Conservation (phyloP, 2,329 filamentous ascomycete genomes). For the Colletotrichum agaves region DNA sequence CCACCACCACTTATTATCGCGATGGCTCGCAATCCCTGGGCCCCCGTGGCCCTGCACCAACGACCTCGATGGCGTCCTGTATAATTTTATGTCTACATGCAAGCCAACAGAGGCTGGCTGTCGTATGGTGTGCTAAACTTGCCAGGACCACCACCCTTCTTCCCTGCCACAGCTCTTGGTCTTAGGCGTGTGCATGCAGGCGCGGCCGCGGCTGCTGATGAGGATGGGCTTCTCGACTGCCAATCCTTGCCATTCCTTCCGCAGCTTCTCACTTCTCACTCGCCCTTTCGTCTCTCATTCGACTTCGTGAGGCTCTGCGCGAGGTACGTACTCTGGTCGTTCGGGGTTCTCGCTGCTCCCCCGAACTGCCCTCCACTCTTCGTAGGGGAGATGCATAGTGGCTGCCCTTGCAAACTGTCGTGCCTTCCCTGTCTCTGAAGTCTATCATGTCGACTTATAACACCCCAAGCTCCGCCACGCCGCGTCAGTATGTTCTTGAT, state of each 20-base stretch:
- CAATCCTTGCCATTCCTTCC: slow-evolving; percentile 31
- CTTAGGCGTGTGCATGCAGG: slow-evolving; percentile 29
- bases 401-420: slow-evolving; percentile 18
- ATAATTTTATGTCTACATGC: slow-evolving; percentile 24
- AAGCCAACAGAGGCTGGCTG: slow-evolving; percentile 20
- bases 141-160: slow-evolving; percentile 15
- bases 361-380: background rate
- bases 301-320: slow-evolving; percentile 3
- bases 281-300: background rate
- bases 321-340: slow-evolving; percentile 12
- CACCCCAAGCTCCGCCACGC: slow-evolving; percentile 19
- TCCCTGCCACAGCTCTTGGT: slow-evolving; percentile 11
- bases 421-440: background rate
- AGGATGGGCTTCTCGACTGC: slow-evolving; percentile 9
- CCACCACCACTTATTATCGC: slow-evolving; percentile 5
- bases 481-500: slow-evolving; percentile 3
- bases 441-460: slow-evolving; percentile 26
- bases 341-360: slow-evolving; percentile 17
- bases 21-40: slow-evolving; percentile 9
- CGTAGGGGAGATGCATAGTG: slow-evolving; percentile 6
- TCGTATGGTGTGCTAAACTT: slow-evolving; percentile 20
- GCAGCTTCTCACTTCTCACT: slow-evolving; percentile 11
- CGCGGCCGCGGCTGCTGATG: slow-evolving; percentile 23
- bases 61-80: slow-evolving; percentile 8
- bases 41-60: slow-evolving; percentile 4